Percentiles rank a stretch among this genome's conserved stretches.
These are phyloP conservation scores for Skeletonema potamos DNA, from an alignment of 108 stramenopile genomes.

Conservation along the genomic window DNA sequence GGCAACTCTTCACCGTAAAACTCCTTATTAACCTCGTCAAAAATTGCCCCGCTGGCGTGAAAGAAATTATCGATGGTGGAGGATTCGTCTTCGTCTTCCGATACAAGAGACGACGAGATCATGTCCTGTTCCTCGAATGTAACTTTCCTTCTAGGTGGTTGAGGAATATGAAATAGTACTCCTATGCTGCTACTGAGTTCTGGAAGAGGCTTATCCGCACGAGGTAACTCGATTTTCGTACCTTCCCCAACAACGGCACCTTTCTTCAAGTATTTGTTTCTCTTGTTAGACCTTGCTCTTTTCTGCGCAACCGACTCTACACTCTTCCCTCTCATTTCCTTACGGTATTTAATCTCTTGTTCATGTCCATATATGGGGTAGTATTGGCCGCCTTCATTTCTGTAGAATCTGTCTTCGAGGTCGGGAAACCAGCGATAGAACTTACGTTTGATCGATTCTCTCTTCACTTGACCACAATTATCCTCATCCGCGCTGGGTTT, in stretches of 20 bases:
- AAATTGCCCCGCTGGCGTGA: not conserved
- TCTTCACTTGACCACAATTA: not conserved
- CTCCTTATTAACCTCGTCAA: not conserved
- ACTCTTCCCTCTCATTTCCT: not conserved
- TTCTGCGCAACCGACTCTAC: not conserved
- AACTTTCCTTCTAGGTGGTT: not conserved
- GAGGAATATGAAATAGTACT: not conserved
- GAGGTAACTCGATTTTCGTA: not conserved
- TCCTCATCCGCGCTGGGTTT: not conserved
- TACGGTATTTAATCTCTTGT: not conserved
- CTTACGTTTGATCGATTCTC: not conserved
- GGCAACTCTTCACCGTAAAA: not conserved
- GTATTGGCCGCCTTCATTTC: not conserved
- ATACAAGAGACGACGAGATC: not conserved
- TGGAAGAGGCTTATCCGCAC: not conserved
- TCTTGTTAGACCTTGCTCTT: not conserved
- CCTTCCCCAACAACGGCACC: no score
- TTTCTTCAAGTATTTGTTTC: not conserved
- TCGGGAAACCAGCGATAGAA: conserved; percentile 52
- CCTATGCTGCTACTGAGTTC: not conserved
- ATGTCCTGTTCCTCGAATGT: not conserved
- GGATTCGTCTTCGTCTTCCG: not conserved
- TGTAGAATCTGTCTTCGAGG: conserved; percentile 28
- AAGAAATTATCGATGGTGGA: not conserved
- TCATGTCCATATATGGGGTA: conserved; percentile 4